Evolutionary conservation across 805 yeast species (phyloP), one percentile per base, ranked within the genome.

Genomic region (Yarrowia hollandica): DNA sequence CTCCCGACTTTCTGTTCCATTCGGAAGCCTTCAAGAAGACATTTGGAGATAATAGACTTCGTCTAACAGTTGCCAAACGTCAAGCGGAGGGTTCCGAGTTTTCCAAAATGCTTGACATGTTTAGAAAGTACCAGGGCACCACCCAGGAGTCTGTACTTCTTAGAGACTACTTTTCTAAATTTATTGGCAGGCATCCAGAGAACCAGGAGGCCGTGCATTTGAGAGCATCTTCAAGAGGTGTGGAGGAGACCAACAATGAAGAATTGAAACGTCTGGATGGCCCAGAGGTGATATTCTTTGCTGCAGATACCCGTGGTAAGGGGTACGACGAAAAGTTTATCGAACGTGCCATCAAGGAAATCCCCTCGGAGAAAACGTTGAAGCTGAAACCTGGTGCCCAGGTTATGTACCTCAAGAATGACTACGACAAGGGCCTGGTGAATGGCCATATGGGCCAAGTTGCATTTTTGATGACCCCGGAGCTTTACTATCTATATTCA

Each of bases 381-480:
- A 2, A 26, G 9, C 19, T 52, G 10, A 52, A 52, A 23, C 44
- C 44, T 1, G 58, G 58, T 6, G 58, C 58, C 19, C 58, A 52
- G 35, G 18, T 52, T 18, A 52, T 52, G 44, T 35, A 14, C 18
- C 33, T 52, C 12, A 4, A 26, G 21, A 52, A 52, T 8, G 34
- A 52, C 44, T 35, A 52, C 15, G 35, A 26, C 3, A 14, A 28
- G 25, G 26, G 26, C 4, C 33, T 52, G 6, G 44, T 52, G 5
- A 52, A 52, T 19, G 58, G 58, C 3, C 42, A 35, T 18, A 52
- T 52, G 42, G 58, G 58, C n/a, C n/a, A 11, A 35, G 44, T 52
- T 7, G 44, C 44, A 4, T 52, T 35, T 19, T 21, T 52, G 12
- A 52, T 52, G 58, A 35, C 44, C 19, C 7, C 5, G 1, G 22